phyloP scores from a whole-genome alignment of 148 eudicot species.

The Cornus kousa region DNA sequence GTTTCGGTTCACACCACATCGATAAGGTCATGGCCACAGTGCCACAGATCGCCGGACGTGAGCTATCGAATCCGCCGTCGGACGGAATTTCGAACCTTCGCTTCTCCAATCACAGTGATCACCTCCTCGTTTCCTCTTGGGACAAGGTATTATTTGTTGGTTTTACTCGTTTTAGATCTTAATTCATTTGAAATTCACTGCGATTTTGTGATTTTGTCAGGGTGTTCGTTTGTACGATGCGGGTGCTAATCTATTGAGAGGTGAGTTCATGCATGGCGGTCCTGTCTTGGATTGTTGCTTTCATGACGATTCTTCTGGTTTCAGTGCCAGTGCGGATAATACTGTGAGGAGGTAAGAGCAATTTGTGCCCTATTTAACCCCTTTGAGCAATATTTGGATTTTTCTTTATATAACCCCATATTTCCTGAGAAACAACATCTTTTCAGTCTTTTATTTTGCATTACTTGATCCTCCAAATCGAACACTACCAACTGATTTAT shows the following conservation, averaged over 20 bases:
- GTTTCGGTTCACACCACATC: background rate
- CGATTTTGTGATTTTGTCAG: conserved; percentile 26
- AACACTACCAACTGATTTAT: too few relatives aligned
- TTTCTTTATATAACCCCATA: background rate
- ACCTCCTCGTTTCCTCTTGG: conserved; percentile 84
- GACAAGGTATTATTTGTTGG: conserved; percentile 43
- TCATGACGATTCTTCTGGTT: conserved; percentile 88
- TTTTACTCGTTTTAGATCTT: background rate
- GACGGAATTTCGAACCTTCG: conserved; percentile 81
- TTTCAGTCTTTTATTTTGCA: too few relatives aligned
- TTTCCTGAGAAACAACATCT: too few relatives aligned
- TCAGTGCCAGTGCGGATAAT: conserved; percentile 72
- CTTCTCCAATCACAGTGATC: conserved; percentile 73
- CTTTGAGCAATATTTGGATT: background rate
- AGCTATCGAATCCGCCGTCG: conserved; percentile 68
- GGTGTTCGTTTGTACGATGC: conserved; percentile 88
- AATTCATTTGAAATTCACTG: background rate
- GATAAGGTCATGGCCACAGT: conserved; percentile 33
- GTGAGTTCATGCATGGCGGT: conserved; percentile 87
- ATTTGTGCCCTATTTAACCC: background rate
- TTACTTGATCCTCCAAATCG: too few relatives aligned
- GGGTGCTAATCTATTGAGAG: conserved; percentile 71
- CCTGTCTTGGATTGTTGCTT: conserved; percentile 95
- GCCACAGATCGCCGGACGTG: conserved; percentile 59
- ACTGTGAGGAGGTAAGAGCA: conserved; percentile 71